Evolutionary conservation across 208 protist genomes (phyloP).

Genomic region (Acanthamoeba culbertsoni): DNA sequence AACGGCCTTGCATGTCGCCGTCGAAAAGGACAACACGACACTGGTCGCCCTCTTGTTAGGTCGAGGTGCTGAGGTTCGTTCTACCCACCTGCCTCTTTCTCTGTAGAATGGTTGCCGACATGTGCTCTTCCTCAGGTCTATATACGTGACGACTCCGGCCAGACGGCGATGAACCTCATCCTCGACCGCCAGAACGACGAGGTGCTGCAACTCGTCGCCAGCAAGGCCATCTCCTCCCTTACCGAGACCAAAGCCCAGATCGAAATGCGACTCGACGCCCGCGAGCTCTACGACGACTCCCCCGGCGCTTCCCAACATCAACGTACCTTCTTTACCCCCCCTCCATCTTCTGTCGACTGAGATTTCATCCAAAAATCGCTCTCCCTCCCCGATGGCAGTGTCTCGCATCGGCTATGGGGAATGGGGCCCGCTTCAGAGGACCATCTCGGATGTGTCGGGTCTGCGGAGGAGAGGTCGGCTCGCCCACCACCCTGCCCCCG

Average conservation of each 20-base stretch:
- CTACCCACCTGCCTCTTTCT: background rate
- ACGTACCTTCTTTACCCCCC: background rate
- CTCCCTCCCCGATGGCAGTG: too few relatives aligned
- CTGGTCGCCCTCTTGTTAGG: slow-evolving; percentile 13
- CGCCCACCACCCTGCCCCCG: too few relatives aligned
- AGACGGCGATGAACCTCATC: slow-evolving; percentile 48
- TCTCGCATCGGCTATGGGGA: too few relatives aligned
- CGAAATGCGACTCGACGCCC: background rate
- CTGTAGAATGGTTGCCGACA: too few relatives aligned
- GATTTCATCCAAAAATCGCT: too few relatives aligned
- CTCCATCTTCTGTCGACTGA: background rate
- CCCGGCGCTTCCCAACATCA: background rate
- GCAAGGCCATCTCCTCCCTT: slow-evolving; percentile 36
- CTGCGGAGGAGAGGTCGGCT: too few relatives aligned
- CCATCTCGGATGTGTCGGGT: too few relatives aligned
- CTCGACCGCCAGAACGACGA: slow-evolving; percentile 40
- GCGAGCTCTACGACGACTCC: background rate
- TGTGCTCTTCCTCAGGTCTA: too few relatives aligned
- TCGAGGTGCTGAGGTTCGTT: slow-evolving; percentile 19
- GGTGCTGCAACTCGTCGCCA: slow-evolving; percentile 12
- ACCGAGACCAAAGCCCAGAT: slow-evolving; percentile 14
- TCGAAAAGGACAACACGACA: slow-evolving; percentile 40
- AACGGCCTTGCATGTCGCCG: slow-evolving; percentile 32
- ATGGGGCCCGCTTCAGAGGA: too few relatives aligned
- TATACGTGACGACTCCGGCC: background rate